Evolutionary conservation across 1,284 basidiomycete species (phyloP), one percentile per base, ranked within the genome.

Genomic region (Ustanciosporium gigantosporum): DNA sequence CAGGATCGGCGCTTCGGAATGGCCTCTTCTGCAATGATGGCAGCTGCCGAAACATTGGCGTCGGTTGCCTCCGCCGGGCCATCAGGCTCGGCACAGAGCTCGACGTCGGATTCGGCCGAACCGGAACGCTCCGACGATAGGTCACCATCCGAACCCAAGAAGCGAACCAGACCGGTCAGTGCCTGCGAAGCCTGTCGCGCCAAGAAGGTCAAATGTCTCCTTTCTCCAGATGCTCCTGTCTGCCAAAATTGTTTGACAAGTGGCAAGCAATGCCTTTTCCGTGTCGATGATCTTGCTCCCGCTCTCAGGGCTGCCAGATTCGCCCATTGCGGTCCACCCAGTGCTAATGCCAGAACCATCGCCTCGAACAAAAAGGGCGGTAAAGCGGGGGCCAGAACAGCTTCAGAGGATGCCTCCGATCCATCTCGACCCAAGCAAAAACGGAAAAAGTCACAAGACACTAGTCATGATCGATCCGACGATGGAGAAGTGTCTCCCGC

Each of bases 181-280:
- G 71, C 71, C 2, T 73, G 71, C 41, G 71, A 73, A 29, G 58
- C 62, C 6, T 73, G 69, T 32, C 64, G 71, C 3, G 58, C 65
- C 17, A 73, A 74, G 32, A 74, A 74, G 48, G 66, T 72, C 24
- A 66, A 65, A 24, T 74, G 71, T 36, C 48, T 62, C 29, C 65
- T 74, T 17, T 52, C 58, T 11, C 64, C 67, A 2, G 68, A 70
- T 27, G 53, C 60, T 3, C 67, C 68, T 16, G 55, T 70, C 36
- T 74, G 71, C 36, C 66, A 72, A 42, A 65, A 62, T 36, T 74
- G 71, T 35, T 49, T 67, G 7, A 46, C 64, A 1, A 53, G 56
- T 3, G 71, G 70, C 38, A 72, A 70, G 42, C 36, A 67, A 36
- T 74, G 71, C 41, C 57, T 72, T 29, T 74, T 74, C 38, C 53